Evolutionary conservation across 73 alveolate species (phyloP).

Genomic region (Blepharisma japonicum): DNA sequence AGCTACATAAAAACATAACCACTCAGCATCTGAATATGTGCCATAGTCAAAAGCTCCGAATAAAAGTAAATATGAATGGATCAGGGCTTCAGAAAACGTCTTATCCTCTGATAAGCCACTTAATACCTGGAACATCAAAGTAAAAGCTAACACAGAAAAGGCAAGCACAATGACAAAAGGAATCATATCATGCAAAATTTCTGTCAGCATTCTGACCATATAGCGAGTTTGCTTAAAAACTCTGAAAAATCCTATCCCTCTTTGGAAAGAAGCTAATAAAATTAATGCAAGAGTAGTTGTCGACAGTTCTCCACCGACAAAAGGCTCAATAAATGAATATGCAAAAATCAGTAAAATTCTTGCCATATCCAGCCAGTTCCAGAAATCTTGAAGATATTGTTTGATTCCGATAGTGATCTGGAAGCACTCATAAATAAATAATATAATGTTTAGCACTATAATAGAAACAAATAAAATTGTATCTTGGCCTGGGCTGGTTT

Average conservation of each 20-base stretch:
- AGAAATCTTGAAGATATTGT: neutral
- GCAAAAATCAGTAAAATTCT: neutral
- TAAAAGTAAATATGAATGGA: neutral
- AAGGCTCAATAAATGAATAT: neutral
- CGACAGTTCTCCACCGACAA: neutral
- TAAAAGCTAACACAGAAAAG: constrained; percentile 10
- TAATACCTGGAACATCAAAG: neutral
- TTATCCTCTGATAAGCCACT: neutral
- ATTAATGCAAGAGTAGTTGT: neutral
- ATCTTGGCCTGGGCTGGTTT: neutral
- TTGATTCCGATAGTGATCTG: neutral
- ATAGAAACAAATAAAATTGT: neutral
- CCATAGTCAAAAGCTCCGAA: constrained; percentile 28
- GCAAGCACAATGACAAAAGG: neutral
- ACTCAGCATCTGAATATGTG: neutral
- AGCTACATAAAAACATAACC: neutral
- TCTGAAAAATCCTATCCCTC: constrained; percentile 15
- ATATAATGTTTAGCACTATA: neutral
- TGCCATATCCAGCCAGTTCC: constrained; percentile 8
- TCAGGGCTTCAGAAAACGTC: neutral
- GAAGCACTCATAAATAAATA: neutral
- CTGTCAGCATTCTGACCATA: constrained; percentile 23
- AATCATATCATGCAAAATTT: constrained; percentile 19
- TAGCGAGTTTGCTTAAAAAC: constrained; percentile 12
- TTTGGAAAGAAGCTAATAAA: neutral